Percentiles rank a stretch among this genome's conserved stretches.
Evolutionary conservation across 2,329 filamentous ascomycete species (phyloP).

Genomic region (Boeremia lycopersici): DNA sequence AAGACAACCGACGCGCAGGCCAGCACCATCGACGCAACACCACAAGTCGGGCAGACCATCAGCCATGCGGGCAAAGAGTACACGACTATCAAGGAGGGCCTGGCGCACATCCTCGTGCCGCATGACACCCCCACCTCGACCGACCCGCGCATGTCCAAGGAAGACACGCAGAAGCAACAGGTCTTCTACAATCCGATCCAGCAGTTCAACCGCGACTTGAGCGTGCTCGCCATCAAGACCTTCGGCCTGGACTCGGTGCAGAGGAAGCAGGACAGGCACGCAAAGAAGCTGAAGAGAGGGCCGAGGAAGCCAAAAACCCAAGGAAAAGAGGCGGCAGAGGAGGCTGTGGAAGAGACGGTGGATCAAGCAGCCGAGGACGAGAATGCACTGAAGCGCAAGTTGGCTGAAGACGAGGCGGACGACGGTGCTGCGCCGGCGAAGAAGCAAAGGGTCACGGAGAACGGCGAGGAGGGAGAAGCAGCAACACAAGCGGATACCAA

Average conservation of each 20-base stretch:
- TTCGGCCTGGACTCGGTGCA: constrained; percentile 74
- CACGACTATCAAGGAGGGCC: constrained; percentile 68
- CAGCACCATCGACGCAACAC: constrained; percentile 36
- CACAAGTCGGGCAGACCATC: constrained; percentile 40
- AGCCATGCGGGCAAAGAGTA: constrained; percentile 60
- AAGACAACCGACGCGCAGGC: constrained; percentile 15
- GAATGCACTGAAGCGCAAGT: constrained; percentile 34
- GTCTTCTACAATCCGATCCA: constrained; percentile 99
- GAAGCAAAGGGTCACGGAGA: constrained; percentile 33
- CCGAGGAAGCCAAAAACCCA: constrained; percentile 31
- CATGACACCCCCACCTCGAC: constrained; percentile 55
- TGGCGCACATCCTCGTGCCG: constrained; percentile 71
- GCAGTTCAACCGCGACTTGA: constrained; percentile 97
- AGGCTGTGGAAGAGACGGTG: constrained; percentile 1
- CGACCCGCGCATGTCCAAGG: constrained; percentile 55
- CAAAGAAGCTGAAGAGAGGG: constrained; percentile 49
- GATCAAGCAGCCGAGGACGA: constrained; percentile 2
- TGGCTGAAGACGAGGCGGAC: constrained; percentile 22
- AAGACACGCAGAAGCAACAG: constrained; percentile 65
- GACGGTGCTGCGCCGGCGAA: constrained; percentile 26
- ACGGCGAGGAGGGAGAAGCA: constrained; percentile 15
- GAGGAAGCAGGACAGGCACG: constrained; percentile 51
- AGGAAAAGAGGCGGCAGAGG: constrained; percentile 14
- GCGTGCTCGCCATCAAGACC: constrained; percentile 87
- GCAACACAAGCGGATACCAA: constrained; percentile 5